phyloP scores from a whole-genome alignment of 2,329 filamentous ascomycete species.

The Ilyonectria destructans region DNA sequence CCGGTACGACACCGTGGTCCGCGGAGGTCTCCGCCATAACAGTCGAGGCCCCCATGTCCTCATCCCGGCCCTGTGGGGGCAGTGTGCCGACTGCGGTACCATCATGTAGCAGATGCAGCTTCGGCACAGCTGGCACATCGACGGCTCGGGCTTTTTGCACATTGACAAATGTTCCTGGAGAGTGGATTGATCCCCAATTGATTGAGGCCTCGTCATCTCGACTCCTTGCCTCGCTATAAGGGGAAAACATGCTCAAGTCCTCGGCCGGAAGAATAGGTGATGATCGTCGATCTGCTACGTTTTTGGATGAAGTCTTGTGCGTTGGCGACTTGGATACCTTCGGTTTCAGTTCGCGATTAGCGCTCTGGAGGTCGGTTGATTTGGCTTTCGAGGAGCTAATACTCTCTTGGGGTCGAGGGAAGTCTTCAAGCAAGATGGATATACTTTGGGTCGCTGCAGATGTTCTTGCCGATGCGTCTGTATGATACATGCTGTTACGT shows the following conservation, averaged over 20 bases:
- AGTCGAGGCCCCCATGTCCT: constrained; percentile 58
- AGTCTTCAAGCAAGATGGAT: constrained; percentile 30
- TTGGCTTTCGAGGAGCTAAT: constrained; percentile 43
- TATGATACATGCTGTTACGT: constrained; percentile 11
- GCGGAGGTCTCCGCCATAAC: constrained; percentile 61
- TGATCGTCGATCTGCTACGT: constrained; percentile 61
- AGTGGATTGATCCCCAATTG: constrained; percentile 68
- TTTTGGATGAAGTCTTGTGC: constrained; percentile 36
- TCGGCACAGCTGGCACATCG: constrained; percentile 43
- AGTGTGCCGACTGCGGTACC: constrained; percentile 24
- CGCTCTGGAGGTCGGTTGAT: not conserved
- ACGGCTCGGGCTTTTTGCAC: constrained; percentile 60
- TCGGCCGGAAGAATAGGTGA: constrained; percentile 66
- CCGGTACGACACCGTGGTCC: constrained; percentile 30
- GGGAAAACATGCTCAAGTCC: constrained; percentile 51
- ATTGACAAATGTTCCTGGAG: constrained; percentile 63
- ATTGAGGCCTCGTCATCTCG: constrained; percentile 61
- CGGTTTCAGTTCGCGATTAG: constrained; percentile 25
- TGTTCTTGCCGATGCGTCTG: constrained; percentile 24
- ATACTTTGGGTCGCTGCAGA: constrained; percentile 26
- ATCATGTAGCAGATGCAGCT: constrained; percentile 21
- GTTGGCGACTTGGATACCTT: constrained; percentile 21
- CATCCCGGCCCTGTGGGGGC: constrained; percentile 45
- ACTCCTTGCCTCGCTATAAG: constrained; percentile 54
- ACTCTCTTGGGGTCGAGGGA: constrained; percentile 16